phyloP scores from a whole-genome alignment of 2,329 filamentous ascomycete species.

The Aspergillus intermedius region DNA sequence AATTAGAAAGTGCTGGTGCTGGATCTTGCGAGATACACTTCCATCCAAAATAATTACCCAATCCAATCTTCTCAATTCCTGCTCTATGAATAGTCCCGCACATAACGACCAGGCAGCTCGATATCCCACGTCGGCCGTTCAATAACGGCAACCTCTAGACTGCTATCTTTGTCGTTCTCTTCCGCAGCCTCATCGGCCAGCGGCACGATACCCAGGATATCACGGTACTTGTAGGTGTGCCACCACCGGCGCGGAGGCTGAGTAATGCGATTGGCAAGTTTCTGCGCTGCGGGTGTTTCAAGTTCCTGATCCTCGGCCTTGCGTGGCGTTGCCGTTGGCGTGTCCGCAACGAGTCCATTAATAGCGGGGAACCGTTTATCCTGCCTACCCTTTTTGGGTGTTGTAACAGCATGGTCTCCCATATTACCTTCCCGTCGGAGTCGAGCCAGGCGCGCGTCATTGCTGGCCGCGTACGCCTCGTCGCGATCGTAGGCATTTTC shows the following conservation, averaged over 20 bases:
- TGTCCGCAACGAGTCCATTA: constrained; percentile 13
- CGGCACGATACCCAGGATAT: constrained; percentile 71
- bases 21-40: too few species aligned
- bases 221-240: constrained; percentile 87
- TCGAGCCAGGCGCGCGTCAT: constrained; percentile 27
- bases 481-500: constrained; percentile 30
- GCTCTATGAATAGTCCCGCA: constrained; percentile 42
- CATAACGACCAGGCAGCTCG: constrained; percentile 66
- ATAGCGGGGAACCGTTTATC: constrained; percentile 5
- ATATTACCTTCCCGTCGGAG: constrained; percentile 20
- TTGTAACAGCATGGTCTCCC: constrained; percentile 10
- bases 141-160: constrained; percentile 72
- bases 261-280: constrained; percentile 19
- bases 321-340: constrained; percentile 5
- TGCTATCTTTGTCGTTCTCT: constrained; percentile 16
- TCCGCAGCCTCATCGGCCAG: constrained; percentile 33
- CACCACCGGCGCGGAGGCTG: constrained; percentile 46
- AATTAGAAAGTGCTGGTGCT: too few species aligned
- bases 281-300: constrained; percentile 13
- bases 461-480: constrained; percentile 22
- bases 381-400: constrained; percentile 16
- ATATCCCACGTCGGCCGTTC: constrained; percentile 82
- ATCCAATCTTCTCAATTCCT: too few species aligned
- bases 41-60: too few species aligned
- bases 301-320: constrained; percentile 1